phyloP scores from a whole-genome alignment of 305 asterid species.

The Fraxinus greggii region DNA sequence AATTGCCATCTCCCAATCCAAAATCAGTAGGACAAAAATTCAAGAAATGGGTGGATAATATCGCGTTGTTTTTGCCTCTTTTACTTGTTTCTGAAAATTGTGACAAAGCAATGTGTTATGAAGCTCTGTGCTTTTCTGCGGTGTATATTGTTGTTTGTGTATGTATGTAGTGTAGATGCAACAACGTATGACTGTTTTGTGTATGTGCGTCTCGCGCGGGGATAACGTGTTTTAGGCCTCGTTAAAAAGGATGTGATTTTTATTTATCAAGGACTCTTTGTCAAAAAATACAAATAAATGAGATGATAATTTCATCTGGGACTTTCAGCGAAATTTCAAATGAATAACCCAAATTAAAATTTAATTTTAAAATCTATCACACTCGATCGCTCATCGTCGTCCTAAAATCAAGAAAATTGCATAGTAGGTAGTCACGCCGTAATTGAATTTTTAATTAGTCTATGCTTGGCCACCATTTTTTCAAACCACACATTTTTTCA shows the following conservation, averaged over 20 bases:
- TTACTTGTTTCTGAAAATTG: background rate
- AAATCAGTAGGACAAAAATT: background rate
- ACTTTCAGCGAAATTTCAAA: too few relatives aligned
- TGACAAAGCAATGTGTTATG: background rate
- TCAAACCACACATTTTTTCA: too few relatives aligned
- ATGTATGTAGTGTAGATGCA: background rate
- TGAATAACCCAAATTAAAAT: too few relatives aligned
- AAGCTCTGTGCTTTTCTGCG: background rate
- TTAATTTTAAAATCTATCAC: too few relatives aligned
- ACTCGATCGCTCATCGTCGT: too few relatives aligned
- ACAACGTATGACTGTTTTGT: background rate
- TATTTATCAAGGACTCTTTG: too few relatives aligned
- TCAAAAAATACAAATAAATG: too few relatives aligned
- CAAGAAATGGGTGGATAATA: background rate
- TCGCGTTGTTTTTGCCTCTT: background rate
- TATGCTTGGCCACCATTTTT: too few relatives aligned
- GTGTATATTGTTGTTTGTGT: background rate
- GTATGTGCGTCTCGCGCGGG: background rate
- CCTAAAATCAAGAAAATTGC: too few relatives aligned
- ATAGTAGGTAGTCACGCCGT: too few relatives aligned
- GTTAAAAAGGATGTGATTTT: background rate
- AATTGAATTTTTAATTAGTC: too few relatives aligned
- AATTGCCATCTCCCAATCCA: slow-evolving; percentile 27
- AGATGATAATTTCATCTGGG: too few relatives aligned
- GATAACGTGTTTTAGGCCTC: background rate